Evolutionary conservation across 176 grass and related monocot genomes (phyloP), one percentile per base, ranked within the genome.

Genomic region (Paspalum notatum): DNA sequence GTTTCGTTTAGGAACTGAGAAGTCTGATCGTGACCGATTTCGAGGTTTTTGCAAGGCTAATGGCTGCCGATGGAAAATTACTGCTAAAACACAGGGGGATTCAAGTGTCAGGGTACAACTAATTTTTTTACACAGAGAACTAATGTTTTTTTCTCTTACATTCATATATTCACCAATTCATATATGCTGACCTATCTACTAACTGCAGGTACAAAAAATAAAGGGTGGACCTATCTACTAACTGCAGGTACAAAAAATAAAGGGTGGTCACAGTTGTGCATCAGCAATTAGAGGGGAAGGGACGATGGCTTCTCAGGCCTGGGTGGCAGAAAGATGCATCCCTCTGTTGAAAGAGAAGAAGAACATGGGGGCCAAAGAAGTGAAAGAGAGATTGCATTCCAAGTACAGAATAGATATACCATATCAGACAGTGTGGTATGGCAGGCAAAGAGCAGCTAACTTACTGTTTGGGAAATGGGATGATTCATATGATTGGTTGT

Each of bases 91-190:
- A 6, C 17, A 54, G 9, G 7, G 20, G 0, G 7, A 54, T 54
- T 16, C 17, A 1, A 54, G 52, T 54, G 18, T 54, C 2, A 54
- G 52, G 52, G 52, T 54, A 54, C 6, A 4, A n/a, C n/a, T n/a
- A 4, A 3, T 6, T 42, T 4, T 4, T 6, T 42, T 4, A 3
- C 6, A 6, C 3, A 4, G 5, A 5, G 3, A 15, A 14, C 1
- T 5, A 14, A 51, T 17, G 14, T 5, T 51, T 1, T 5, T 51
- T 0, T n/a, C n/a, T 5, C 12, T 15, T 50, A 13, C 48, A 50
- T 15, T 50, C 14, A 42, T 9, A 1, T 12, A 2, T 5, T n/a
- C n/a, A n/a, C n/a, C n/a, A n/a, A n/a, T n/a, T n/a, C n/a, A n/a
- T n/a, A n/a, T n/a, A n/a, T n/a, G n/a, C n/a, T n/a, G n/a, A n/a